Base-by-base conservation (phyloP, 805 yeast species). In the Candida ponderosae region DNA sequence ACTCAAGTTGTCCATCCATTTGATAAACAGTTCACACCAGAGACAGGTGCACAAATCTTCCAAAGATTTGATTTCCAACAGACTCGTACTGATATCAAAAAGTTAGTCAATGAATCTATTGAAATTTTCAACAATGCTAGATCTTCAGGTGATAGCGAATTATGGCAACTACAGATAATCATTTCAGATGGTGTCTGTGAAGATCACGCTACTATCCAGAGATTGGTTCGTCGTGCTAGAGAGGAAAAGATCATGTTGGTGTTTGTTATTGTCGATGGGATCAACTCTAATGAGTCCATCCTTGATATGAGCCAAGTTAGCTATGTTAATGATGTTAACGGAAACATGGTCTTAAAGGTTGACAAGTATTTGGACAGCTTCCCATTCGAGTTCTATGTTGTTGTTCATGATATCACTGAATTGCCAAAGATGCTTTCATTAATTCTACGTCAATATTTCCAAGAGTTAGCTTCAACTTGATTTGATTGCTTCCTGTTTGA, bases 171-270 rank as follows among this genome's bases (percentile, higher is more conserved):
- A 46, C 87, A 94, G 57, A 87, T 93, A 39, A 82, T 93, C 41
- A 71, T 93, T 24, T 87, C 96, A 2, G 99, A 93, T 64, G 99
- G 99, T 62, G 86, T 93, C 34, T 88, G 97, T 56, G 99, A 93
- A 59, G 94, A 89, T 57, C 98, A 93, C 57, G 88, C 72, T 23
- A 76, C 82, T 0, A 68, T 93, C 35, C 79, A 83, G 46, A 70
- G 90, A 45, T 69, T 93, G 48, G 97, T 90, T 4, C 79, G 98
- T 50, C 76, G 76, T 46, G 97, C 97, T 2, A 72, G 95, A 48
- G 97, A 93, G 50, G 85, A 86, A 48, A 81, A 80, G 52, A 81
- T 93, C 42, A 88, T 94, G 96, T 67, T 93, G 42, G 97, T 93
- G 29, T 93, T 93, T 64, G 95, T 93, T 18, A 75, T 93, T 24